Evolutionary conservation across 148 eudicot species (phyloP).

Genomic region (Fagopyrum tataricum): DNA sequence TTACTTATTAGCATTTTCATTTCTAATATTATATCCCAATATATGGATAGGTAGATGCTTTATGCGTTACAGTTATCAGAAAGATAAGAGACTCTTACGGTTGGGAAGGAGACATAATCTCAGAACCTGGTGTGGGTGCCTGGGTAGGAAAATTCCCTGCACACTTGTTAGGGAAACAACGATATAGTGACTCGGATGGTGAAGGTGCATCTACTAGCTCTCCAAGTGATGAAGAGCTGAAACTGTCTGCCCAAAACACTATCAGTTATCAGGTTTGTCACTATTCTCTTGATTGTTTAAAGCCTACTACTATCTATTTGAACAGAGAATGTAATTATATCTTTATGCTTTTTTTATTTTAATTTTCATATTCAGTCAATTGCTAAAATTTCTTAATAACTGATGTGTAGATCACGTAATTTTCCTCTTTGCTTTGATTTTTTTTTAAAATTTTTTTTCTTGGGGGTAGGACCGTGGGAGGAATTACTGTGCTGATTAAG

Average conservation of each 20-base stretch:
- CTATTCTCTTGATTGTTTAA: not conserved
- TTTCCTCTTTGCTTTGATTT: too few species aligned
- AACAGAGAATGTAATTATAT: too few species aligned
- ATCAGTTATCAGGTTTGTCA: conserved; percentile 76
- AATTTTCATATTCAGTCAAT: too few species aligned
- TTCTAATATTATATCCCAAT: not conserved
- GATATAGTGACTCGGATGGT: conserved; percentile 21
- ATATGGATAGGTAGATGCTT: conserved; percentile 50
- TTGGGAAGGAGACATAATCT: conserved; percentile 61
- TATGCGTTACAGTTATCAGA: conserved; percentile 42
- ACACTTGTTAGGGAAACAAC: conserved; percentile 33
- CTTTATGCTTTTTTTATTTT: too few species aligned
- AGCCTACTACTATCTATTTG: not conserved
- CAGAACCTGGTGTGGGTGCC: conserved; percentile 43
- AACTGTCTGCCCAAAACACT: conserved; percentile 40
- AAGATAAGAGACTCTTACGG: conserved; percentile 52
- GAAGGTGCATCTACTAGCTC: conserved; percentile 28
- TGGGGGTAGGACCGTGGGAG: too few species aligned
- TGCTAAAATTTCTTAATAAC: too few species aligned
- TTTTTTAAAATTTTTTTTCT: too few species aligned
- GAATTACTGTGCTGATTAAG: too few species aligned
- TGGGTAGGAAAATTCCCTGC: conserved; percentile 72
- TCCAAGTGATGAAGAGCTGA: conserved; percentile 32
- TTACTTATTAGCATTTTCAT: not conserved
- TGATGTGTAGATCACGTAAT: too few species aligned